Conservation (phyloP, 495 filamentous ascomycete genomes). For the Zalerion maritima region DNA sequence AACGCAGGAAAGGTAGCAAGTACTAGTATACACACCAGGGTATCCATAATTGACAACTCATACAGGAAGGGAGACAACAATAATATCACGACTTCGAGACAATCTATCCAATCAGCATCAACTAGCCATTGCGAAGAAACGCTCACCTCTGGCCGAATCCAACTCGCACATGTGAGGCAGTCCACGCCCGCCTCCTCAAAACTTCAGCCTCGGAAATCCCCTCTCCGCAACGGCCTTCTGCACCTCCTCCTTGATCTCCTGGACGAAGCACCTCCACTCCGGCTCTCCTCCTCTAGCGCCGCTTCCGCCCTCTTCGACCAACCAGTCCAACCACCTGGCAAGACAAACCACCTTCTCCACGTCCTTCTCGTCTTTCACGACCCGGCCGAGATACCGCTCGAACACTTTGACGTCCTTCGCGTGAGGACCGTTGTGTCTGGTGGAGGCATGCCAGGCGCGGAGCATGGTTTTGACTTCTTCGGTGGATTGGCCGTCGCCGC, state of each 20-base stretch:
- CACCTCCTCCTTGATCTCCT: slow-evolving; percentile 39
- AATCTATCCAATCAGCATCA: too few species aligned
- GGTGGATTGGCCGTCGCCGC: slow-evolving; percentile 9
- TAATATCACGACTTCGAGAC: too few species aligned
- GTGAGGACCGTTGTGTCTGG: slow-evolving; percentile 56
- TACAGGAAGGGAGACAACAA: too few species aligned
- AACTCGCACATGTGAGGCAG: too few species aligned
- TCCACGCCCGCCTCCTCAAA: too few species aligned
- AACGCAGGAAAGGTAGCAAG: too few species aligned
- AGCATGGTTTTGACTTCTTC: slow-evolving; percentile 31
- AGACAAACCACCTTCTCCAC: slow-evolving; percentile 58
- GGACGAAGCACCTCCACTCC: slow-evolving; percentile 36
- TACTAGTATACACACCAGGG: too few species aligned
- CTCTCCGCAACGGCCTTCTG: slow-evolving; percentile 44
- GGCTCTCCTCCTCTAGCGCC: slow-evolving; percentile 12
- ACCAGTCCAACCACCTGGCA: slow-evolving; percentile 56
- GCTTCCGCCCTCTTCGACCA: slow-evolving; percentile 40
- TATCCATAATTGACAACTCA: too few species aligned
- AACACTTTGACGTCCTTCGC: slow-evolving; percentile 60
- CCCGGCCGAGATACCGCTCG: slow-evolving; percentile 48
- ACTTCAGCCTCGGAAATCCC: slow-evolving; percentile 48
- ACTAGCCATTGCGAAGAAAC: too few species aligned
- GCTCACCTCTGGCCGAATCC: too few species aligned
- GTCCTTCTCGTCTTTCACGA: slow-evolving; percentile 59
- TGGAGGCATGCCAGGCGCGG: slow-evolving; percentile 50